Base-by-base conservation (phyloP, 768 basidiomycete genomes). In the Termitomyces bulborhizus region DNA sequence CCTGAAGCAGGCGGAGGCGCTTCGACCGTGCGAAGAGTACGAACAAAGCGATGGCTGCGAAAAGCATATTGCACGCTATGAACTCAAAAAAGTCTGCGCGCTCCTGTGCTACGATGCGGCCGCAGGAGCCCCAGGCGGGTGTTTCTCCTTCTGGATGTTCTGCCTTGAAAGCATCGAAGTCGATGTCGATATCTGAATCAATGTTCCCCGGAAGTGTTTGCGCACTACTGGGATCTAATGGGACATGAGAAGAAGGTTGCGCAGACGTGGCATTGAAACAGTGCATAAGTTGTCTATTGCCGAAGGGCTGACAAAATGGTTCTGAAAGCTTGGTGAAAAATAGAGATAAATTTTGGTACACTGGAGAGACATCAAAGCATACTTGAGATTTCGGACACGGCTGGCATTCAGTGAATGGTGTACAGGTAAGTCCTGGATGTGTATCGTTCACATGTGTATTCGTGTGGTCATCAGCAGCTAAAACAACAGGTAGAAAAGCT, bases 251-350 rank as follows among this genome's bases (percentile, higher is more conserved):
- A 15, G 63, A 69, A 48, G 56, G 57, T 16, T 39, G 39, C 15
- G 58, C 21, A 36, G 70, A 68, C 46, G 64, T 70, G 47, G 68
- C 61, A 60, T 78, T 80, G 34, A 81, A 65, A 57, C 94, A 98
- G 66, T 94, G 94, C 75, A 95, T 78, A 40, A 93, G 79, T 18
- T 90, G 84, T 24, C 95, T 84, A 70, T 95, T 95, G 50, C 95
- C 95, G 66, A 93, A 96, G n/a, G 95, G 94, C 65, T 90, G 85
- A 71, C 94, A 98, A 69, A 89, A 96, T 2, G 94, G 93, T 73
- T 94, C 83, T 63, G 85, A 74, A 34, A 90, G 74, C 93, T 95
- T 59, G 8, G 36, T 53, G 21, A 1, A 46, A 12, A 16, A n/a
- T 40, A 31, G 7, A n/a, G 31, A 47, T 27, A 15, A 51, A 27